Percentiles rank a stretch among this genome's conserved stretches.
Evolutionary conservation across 768 basidiomycete genomes (phyloP).

Genomic region (Saitozyma podzolica): DNA sequence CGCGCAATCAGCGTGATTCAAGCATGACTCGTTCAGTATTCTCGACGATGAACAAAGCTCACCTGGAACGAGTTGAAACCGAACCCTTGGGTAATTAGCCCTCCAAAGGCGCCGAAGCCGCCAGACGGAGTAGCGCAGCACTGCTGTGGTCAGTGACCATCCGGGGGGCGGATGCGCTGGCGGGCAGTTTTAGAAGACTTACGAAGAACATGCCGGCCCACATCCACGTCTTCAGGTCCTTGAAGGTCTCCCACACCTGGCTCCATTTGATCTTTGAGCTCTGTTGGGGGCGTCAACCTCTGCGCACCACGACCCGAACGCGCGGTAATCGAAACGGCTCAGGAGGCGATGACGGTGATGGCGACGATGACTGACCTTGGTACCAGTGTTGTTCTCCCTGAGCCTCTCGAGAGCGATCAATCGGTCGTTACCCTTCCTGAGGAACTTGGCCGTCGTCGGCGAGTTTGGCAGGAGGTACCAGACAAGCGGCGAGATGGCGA

Average conservation of each 20-base stretch:
- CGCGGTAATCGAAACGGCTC: not conserved
- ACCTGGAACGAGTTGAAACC: slow-evolving; percentile 33
- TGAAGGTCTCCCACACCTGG: slow-evolving; percentile 40
- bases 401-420: slow-evolving; percentile 46
- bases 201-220: slow-evolving; percentile 39
- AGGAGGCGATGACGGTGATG: too few species aligned
- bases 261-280: slow-evolving; percentile 36
- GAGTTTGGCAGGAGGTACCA: slow-evolving; percentile 44
- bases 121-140: slow-evolving; percentile 35
- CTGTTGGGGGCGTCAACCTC: not conserved
- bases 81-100: slow-evolving; percentile 37
- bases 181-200: not conserved
- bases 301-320: slow-evolving; percentile 5
- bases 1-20: slow-evolving; percentile 17
- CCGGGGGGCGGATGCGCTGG: not conserved
- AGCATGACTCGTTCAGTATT: slow-evolving; percentile 29
- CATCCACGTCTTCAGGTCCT: slow-evolving; percentile 44
- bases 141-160: not conserved
- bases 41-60: slow-evolving; percentile 18
- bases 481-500: slow-evolving; percentile 34
- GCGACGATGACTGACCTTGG: slow-evolving; percentile 14
- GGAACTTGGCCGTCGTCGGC: slow-evolving; percentile 45
- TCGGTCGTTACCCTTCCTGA: slow-evolving; percentile 41
- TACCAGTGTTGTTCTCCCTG: slow-evolving; percentile 47
- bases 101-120: slow-evolving; percentile 42